phyloP scores from a whole-genome alignment of 805 yeast species.

The Ogataea saltuana region DNA sequence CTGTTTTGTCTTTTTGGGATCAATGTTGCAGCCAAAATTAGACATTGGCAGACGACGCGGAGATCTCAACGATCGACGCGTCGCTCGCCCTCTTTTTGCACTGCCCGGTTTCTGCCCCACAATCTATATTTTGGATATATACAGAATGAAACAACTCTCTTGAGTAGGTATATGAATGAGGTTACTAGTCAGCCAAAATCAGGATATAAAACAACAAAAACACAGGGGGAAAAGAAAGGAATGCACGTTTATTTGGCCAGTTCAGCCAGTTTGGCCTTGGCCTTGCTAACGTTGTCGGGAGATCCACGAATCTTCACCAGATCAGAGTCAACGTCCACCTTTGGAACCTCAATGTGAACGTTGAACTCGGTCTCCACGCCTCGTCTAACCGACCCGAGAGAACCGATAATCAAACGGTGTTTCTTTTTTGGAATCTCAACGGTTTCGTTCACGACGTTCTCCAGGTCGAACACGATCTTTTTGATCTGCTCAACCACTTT shows the following conservation, averaged over 20 bases:
- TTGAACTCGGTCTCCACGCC: conserved; percentile 67
- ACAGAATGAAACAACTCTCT: too few relatives aligned
- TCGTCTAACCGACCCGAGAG: conserved; percentile 74
- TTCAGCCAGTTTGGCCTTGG: conserved; percentile 59
- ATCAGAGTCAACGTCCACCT: conserved; percentile 50
- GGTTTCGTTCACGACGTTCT: conserved; percentile 54
- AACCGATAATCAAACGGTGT: conserved; percentile 78
- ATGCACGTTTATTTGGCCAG: too few relatives aligned
- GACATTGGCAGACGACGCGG: too few relatives aligned
- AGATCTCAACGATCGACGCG: not conserved
- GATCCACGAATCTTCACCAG: conserved; percentile 61
- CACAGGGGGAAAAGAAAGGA: too few relatives aligned
- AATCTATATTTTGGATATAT: too few relatives aligned
- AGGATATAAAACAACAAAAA: too few relatives aligned
- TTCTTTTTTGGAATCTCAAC: conserved; percentile 67
- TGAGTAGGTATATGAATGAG: too few relatives aligned
- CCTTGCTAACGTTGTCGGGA: conserved; percentile 63
- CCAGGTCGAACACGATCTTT: conserved; percentile 61
- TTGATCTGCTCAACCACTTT: conserved; percentile 63
- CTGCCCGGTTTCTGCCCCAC: too few relatives aligned
- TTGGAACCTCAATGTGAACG: conserved; percentile 69
- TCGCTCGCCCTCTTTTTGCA: too few relatives aligned
- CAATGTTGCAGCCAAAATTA: conserved; percentile 1
- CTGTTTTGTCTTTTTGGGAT: not conserved
- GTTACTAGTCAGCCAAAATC: too few relatives aligned